These are phyloP conservation scores for Ascochyta clinopodiicola DNA, from an alignment of 2,329 filamentous ascomycete genomes.

Conservation along the genomic window DNA sequence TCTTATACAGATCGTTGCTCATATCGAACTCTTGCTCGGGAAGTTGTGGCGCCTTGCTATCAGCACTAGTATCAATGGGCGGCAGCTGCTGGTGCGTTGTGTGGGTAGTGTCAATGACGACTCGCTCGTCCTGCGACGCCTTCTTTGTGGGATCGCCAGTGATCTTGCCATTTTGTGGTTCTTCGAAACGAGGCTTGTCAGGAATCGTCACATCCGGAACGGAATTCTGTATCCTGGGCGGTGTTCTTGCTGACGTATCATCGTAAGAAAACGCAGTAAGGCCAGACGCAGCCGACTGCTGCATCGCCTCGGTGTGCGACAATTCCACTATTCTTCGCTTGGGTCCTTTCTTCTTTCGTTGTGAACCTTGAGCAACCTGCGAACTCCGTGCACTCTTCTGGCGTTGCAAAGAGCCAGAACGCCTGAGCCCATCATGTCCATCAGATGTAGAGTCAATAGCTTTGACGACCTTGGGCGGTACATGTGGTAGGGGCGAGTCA, in stretches of 20 bases:
- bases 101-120: constrained; percentile 28
- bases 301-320: constrained; percentile 54
- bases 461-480: constrained; percentile 63
- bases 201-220: constrained; percentile 17
- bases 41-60: constrained; percentile 22
- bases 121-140: constrained; percentile 28
- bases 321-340: constrained; percentile 66
- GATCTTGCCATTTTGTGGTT: constrained; percentile 29
- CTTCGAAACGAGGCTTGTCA: constrained; percentile 36
- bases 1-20: constrained; percentile 79
- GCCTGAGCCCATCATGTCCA: constrained; percentile 25
- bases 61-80: constrained; percentile 40
- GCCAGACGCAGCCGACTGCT: constrained; percentile 36
- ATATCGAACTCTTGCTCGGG: constrained; percentile 64
- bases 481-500: constrained; percentile 59
- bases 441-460: constrained; percentile 32
- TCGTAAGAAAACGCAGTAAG: constrained; percentile 40
- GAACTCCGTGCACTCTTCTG: constrained; percentile 44
- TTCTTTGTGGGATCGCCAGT: constrained; percentile 43
- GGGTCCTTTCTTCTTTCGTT: constrained; percentile 64
- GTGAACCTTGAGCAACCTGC: constrained; percentile 53
- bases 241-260: constrained; percentile 24
- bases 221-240: constrained; percentile 26
- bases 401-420: constrained; percentile 40
- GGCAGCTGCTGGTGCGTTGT: constrained; percentile 39